Conservation (phyloP, 331 rosid species). For the Rhamnella rubrinervis region DNA sequence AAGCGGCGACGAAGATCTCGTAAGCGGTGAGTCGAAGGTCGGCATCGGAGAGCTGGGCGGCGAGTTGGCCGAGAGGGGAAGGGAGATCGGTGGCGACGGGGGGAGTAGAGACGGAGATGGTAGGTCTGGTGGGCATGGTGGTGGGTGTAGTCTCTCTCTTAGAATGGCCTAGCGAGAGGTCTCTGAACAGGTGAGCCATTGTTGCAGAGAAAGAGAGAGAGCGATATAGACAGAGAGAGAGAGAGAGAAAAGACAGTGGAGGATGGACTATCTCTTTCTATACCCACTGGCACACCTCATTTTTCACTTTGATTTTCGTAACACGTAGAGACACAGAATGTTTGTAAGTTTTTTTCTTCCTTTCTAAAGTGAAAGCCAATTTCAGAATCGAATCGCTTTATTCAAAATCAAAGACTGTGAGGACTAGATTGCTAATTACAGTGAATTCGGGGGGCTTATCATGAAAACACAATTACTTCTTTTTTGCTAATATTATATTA, state of each 20-base stretch:
- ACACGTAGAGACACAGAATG: background rate
- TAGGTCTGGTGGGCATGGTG: constrained; percentile 29
- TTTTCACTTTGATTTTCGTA: background rate
- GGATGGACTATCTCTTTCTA: too few species aligned
- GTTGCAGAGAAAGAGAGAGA: constrained; percentile 26
- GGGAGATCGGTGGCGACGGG: constrained; percentile 56
- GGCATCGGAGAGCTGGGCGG: constrained; percentile 63
- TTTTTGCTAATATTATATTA: too few species aligned
- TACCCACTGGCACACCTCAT: too few species aligned
- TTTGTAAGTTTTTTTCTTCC: background rate
- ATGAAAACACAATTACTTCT: too few species aligned
- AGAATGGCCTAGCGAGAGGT: constrained; percentile 85
- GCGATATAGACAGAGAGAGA: constrained; percentile 1
- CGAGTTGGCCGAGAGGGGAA: constrained; percentile 82
- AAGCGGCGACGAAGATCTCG: constrained; percentile 98
- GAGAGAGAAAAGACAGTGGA: background rate
- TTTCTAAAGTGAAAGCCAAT: too few species aligned
- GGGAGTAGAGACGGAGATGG: constrained; percentile 17
- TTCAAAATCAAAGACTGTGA: too few species aligned
- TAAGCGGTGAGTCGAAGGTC: constrained; percentile 83
- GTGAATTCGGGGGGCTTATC: too few species aligned
- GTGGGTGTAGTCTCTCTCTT: constrained; percentile 61
- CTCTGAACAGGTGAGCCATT: constrained; percentile 94
- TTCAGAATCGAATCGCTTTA: too few species aligned
- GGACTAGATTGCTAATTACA: too few species aligned